Evolutionary conservation across 495 filamentous ascomycete genomes (phyloP), one percentile per base, ranked within the genome.

Genomic region (Penicillium samsonianum): DNA sequence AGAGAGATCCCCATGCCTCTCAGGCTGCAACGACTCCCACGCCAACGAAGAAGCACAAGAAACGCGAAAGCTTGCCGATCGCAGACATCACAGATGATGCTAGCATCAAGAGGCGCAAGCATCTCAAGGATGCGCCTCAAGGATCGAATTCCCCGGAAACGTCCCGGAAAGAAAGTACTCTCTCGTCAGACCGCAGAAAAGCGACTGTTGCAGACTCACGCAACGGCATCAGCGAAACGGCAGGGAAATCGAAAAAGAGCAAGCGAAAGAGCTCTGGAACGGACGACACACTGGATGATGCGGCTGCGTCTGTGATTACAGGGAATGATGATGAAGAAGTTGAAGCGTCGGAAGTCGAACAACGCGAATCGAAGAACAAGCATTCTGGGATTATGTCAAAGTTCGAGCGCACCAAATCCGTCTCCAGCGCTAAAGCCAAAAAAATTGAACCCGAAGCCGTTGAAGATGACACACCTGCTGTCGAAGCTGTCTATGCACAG

Each of bases 401-500:
- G 55, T 80, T 80, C 57, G 71, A 79, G 53, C 68, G 72, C n/a
- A 69, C 65, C 1, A 73, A 75, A 45, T 64, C 61, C 1, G 68
- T 64, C 42, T 65, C 71, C n/a, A 67, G 65, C 40, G 58, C 63
- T n/a, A 70, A 70, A 59, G 35, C 44, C 38, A 64, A 67, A 43
- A 65, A 58, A 30, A 4, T 46, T 1, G 62, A 65, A 22, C 25
- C 51, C 16, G 67, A 75, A 43, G 60, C 69, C 0, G 61, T 65
- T 5, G 67, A 65, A n/a, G 56, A 57, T 14, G 61, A 58, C 31
- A 63, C 46, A 45, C 53, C 10, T 49, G 62, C 48, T 12, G 61
- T 67, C 4, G 73, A 78, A 38, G 69, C 74, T 20, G 67, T 75
- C 14, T 79, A 82, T 46, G 79, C 87, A 10, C 81, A 92, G 53